A percentile compares a stretch with the other conserved stretches of the same genome.
These are phyloP conservation scores for Coniochaeta sp. DNA, from an alignment of 2,329 filamentous ascomycete species.

Conservation along the genomic window DNA sequence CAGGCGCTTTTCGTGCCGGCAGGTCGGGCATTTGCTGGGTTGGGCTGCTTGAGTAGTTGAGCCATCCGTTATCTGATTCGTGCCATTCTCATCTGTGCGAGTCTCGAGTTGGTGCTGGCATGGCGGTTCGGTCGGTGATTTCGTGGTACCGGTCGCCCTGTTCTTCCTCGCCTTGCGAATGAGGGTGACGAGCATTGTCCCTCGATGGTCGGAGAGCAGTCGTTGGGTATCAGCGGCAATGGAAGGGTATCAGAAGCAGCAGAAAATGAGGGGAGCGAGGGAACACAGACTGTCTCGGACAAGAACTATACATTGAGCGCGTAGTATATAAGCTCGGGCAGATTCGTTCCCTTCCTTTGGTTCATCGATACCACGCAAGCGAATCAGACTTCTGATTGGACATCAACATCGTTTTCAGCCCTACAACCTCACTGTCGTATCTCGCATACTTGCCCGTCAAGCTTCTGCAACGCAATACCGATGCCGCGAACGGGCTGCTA, in stretches of 20 bases:
- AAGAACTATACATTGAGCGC: too few species aligned
- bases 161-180: not conserved
- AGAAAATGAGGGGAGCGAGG: too few species aligned
- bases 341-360: not conserved
- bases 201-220: not conserved
- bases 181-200: not conserved
- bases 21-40: not conserved
- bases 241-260: too few species aligned
- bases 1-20: not conserved
- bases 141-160: not conserved
- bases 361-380: not conserved
- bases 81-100: not conserved
- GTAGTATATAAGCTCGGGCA: not conserved
- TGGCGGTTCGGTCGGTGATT: not conserved
- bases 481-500: not conserved
- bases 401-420: not conserved
- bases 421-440: not conserved
- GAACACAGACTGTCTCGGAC: too few species aligned
- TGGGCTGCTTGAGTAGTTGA: not conserved
- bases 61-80: too few species aligned
- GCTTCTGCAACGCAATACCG: not conserved
- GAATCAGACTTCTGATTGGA: not conserved
- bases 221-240: too few species aligned
- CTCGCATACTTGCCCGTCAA: not conserved
- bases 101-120: not conserved